These are phyloP conservation scores for Colletotrichum horii DNA, from an alignment of 2,329 filamentous ascomycete genomes.

Conservation along the genomic window DNA sequence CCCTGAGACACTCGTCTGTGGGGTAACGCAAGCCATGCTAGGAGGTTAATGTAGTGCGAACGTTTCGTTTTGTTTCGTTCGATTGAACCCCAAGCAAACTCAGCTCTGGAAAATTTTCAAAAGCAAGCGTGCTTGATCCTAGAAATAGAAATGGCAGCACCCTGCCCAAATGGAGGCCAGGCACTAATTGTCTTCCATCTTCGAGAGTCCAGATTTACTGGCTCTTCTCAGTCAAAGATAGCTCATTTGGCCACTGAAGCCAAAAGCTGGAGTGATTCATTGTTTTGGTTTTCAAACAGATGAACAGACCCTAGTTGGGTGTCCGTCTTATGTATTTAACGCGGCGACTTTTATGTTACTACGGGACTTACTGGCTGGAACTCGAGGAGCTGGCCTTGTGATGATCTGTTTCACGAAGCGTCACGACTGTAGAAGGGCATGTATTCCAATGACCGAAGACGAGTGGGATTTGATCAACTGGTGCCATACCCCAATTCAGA, in stretches of 20 bases:
- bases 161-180: not conserved
- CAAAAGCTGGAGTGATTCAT: not conserved
- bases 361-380: rapidly evolving
- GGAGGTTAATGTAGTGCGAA: not conserved
- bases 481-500: not conserved
- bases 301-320: not conserved
- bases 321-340: no score
- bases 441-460: not conserved
- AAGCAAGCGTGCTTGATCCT: not conserved
- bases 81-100: not conserved
- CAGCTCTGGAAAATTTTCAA: not conserved
- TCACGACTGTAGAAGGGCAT: not conserved
- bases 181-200: not conserved
- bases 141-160: not conserved
- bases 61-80: not conserved
- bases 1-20: not conserved
- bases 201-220: not conserved
- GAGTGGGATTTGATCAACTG: not conserved
- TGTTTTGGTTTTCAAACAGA: not conserved
- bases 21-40: not conserved
- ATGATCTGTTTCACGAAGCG: not conserved
- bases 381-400: not conserved
- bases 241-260: not conserved
- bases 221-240: not conserved
- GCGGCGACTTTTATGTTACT: no score